These are phyloP conservation scores for Laetiporus sulphureus DNA, from an alignment of 1,284 basidiomycete species.

Conservation along the genomic window DNA sequence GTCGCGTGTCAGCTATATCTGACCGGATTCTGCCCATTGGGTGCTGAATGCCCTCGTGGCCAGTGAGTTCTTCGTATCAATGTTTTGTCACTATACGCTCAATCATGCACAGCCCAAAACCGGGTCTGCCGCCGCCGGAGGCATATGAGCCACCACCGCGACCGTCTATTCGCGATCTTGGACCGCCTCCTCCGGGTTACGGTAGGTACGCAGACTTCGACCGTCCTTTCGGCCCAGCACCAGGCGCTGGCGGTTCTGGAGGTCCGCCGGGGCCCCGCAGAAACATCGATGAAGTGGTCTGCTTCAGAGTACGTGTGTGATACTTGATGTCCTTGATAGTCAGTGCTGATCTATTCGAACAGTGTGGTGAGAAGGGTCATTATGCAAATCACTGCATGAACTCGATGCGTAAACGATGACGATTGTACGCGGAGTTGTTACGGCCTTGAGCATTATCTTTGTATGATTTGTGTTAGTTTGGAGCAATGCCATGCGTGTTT, in stretches of 20 bases:
- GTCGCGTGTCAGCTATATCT: constrained; percentile 90
- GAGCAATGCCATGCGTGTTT: not conserved
- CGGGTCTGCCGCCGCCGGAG: constrained; percentile 60
- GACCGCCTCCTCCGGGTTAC: constrained; percentile 89
- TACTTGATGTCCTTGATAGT: not conserved
- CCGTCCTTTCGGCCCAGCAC: constrained; percentile 34
- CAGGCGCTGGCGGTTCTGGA: constrained; percentile 20
- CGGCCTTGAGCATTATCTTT: not conserved
- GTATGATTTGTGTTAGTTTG: not conserved
- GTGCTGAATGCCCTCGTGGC: constrained; percentile 83
- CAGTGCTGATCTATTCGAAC: not conserved
- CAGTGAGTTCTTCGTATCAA: constrained; percentile 58
- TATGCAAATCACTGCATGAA: constrained; percentile 82
- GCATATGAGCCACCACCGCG: constrained; percentile 77
- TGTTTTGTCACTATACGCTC: constrained; percentile 10
- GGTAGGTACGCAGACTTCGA: constrained; percentile 82
- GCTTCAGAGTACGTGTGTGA: constrained; percentile 71
- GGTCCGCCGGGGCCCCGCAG: constrained; percentile 44
- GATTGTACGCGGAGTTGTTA: no score
- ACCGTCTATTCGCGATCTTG: constrained; percentile 72
- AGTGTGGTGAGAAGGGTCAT: constrained; percentile 89
- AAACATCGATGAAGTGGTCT: constrained; percentile 82
- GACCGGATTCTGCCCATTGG: constrained; percentile 94
- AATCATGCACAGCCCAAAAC: constrained; percentile 57
- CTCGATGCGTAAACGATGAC: constrained; percentile 2